A percentile compares a stretch with the other conserved stretches of the same genome.
phyloP scores from a whole-genome alignment of 306 rosid species.

The Albizia julibrissin region DNA sequence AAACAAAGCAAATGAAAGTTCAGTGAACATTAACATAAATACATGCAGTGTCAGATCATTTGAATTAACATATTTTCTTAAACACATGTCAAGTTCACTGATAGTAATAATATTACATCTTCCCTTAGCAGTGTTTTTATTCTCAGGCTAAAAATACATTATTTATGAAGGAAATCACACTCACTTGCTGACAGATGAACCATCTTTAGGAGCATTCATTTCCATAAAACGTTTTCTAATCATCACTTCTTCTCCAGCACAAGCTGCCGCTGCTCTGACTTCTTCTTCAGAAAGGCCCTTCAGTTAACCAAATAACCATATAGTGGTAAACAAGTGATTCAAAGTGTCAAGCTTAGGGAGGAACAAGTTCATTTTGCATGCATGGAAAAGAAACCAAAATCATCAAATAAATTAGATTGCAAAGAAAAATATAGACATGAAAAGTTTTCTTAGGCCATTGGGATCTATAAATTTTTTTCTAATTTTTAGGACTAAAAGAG shows the following conservation, averaged over 20 bases:
- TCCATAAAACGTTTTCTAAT: constrained; percentile 89
- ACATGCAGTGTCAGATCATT: constrained; percentile 18
- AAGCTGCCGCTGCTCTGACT: constrained; percentile 93
- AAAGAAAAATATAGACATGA: constrained; percentile 1
- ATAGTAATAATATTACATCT: background rate
- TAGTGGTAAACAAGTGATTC: constrained; percentile 17
- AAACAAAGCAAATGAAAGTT: background rate
- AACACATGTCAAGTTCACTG: constrained; percentile 6
- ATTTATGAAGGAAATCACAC: constrained; percentile 30
- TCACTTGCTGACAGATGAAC: constrained; percentile 92
- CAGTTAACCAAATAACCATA: constrained; percentile 35
- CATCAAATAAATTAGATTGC: constrained; percentile 1
- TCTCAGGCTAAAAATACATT: constrained; percentile 18
- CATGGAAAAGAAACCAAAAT: constrained; percentile 27
- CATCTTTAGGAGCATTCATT: constrained; percentile 95
- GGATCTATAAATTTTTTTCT: background rate
- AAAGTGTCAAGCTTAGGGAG: background rate
- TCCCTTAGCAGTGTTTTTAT: background rate
- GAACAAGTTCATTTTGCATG: constrained; percentile 17
- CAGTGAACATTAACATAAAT: constrained; percentile 16
- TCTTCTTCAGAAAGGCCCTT: constrained; percentile 99
- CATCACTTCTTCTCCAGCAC: constrained; percentile 98
- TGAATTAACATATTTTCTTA: background rate
- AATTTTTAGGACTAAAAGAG: background rate
- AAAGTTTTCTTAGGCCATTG: constrained; percentile 11